Base-by-base conservation (phyloP, 306 rosid genomes). In the Clitoria ternatea region DNA sequence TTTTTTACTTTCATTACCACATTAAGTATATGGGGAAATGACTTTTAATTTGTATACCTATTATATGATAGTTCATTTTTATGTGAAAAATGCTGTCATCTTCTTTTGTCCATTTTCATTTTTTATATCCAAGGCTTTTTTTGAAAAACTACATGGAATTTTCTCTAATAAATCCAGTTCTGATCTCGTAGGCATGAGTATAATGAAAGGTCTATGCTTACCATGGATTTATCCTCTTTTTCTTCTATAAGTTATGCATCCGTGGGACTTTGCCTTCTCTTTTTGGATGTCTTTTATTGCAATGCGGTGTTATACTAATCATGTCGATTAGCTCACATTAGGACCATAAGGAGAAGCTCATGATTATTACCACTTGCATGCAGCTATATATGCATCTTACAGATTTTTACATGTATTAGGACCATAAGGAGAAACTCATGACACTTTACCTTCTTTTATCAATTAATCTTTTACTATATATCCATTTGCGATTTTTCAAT, bases 221-320 rank as follows among this genome's bases (percentile, higher is more conserved):
- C 30, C 18, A 5, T 55, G 61, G 44, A 23, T 19, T 26, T 14
- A 19, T 30, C 15, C 7, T 27, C 23, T 15, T 24, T 56, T 49
- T 53, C 73, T 24, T 48, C 48, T 37, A 15, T 43, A 29, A 43
- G 39, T 72, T 48, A 27, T 45, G 62, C 53, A 56, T 44, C 14
- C 62, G 22, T 64, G 37, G 15, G 40, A 37, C 63, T 42, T 42
- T 44, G 61, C 19, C 44, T 37, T 49, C 32, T 70, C 54, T 47
- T 76, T 57, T 49, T 76, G 42, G 69, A 67, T 43, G 13, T 59
- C 62, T 18, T 75, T 33, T 45, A 45, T 57, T 75, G 55, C 63
- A 57, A 47, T 37, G 27, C 20, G 11, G 55, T 59, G 45, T 68
- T 36, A 45, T 14, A 18, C 24, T 45, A 35, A 48, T 48, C 4